These are phyloP conservation scores for Hippophae tibetana DNA, from an alignment of 306 rosid genomes.

Conservation along the genomic window DNA sequence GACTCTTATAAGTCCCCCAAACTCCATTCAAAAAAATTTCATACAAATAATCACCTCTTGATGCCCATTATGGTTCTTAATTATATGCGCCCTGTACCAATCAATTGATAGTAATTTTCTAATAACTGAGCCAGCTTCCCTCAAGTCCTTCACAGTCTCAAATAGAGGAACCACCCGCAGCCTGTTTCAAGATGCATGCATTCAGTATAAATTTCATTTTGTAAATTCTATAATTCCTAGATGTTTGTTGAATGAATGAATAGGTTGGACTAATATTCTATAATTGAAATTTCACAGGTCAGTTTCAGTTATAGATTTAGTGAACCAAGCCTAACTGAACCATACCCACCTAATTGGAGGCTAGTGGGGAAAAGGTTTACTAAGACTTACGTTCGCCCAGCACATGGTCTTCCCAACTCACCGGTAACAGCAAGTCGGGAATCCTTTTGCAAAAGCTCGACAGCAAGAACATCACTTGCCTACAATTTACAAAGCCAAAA, in stretches of 20 bases:
- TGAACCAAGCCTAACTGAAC: too few relatives aligned
- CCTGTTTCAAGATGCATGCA: slow-evolving; percentile 28
- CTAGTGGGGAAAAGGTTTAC: not conserved
- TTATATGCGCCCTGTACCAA: slow-evolving; percentile 76
- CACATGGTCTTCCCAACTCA: slow-evolving; percentile 71
- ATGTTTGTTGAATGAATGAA: too few relatives aligned
- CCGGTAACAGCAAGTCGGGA: slow-evolving; percentile 80
- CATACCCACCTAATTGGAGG: too few relatives aligned
- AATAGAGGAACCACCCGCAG: slow-evolving; percentile 93
- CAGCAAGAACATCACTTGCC: slow-evolving; percentile 97
- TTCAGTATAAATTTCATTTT: too few relatives aligned
- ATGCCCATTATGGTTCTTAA: slow-evolving; percentile 66
- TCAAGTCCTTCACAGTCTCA: slow-evolving; percentile 86
- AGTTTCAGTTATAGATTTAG: too few relatives aligned
- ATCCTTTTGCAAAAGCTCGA: slow-evolving; percentile 93
- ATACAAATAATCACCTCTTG: slow-evolving; percentile 62
- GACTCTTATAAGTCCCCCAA: slow-evolving; percentile 9
- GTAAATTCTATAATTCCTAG: too few relatives aligned
- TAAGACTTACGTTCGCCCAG: slow-evolving; percentile 77
- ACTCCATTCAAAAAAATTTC: slow-evolving; percentile 1
- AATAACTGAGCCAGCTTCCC: slow-evolving; percentile 84
- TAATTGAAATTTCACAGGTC: too few relatives aligned
- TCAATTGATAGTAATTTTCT: slow-evolving; percentile 72
- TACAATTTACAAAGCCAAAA: slow-evolving; percentile 26
- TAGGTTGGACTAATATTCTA: too few relatives aligned